Base-by-base conservation (phyloP, 352 stramenopile species). In the Phytophthora megakarya region DNA sequence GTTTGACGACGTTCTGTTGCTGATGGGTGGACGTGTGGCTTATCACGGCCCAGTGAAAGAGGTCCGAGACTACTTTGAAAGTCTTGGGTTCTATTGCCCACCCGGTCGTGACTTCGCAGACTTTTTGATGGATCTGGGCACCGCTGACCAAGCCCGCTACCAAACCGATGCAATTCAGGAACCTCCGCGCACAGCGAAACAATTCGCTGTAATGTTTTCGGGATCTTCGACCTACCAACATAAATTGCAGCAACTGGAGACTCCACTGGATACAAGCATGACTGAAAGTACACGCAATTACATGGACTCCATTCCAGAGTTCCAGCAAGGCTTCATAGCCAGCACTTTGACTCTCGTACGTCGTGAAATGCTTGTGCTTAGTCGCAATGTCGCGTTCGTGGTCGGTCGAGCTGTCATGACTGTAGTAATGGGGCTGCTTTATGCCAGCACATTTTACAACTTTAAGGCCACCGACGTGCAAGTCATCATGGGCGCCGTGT, bases 21-120 rank as follows among this genome's bases (percentile, higher is more conserved):
- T 89, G 19, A 83, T 78, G 42, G 72, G 88, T 22, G 92, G 93
- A 13, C 65, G 72, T 12, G 78, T 98, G 15, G 83, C 97, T 47
- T 98, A 96, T 51, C 70, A 68, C 37, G 76, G 76, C 0, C 67
- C 76, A 1, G 59, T 68, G 6, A 35, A 43, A 8, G 23, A 76
- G 3, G 63, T 70, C 19, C 44, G 63, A 21, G 38, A 33, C 2
- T 86, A 86, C 58, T 86, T 86, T 13, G 53, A 82, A 55, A 61
- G 19, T 8, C 52, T 84, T 4, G 75, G 75, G 13, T 86, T 83
- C 40, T 44, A 61, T 6, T 82, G 74, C 8, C 77, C 77, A 23
- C 48, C 48, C 6, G 57, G 67, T n/a, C 68, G 74, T 0, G 74
- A 83, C 46, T 73, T 80, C 8, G 74, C 76, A 3, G 73, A 81